Evolutionary conservation across 176 grass and related monocot genomes (phyloP).

Genomic region (Carex cristatella): DNA sequence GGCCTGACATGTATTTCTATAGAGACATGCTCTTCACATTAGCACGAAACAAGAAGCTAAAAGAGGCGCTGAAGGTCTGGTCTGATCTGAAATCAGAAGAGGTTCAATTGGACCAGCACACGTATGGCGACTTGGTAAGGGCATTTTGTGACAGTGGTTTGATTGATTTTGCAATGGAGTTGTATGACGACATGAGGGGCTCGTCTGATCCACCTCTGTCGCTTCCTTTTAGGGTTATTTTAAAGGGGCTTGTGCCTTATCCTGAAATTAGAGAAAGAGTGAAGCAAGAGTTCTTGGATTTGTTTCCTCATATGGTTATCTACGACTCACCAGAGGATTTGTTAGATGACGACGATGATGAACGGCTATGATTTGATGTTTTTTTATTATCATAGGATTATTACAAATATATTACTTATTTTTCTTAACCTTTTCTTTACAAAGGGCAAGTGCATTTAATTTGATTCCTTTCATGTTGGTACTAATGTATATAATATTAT

Average conservation of each 20-base stretch:
- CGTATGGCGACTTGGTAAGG: slow-evolving; percentile 62
- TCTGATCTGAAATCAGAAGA: slow-evolving; percentile 64
- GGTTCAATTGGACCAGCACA: slow-evolving; percentile 73
- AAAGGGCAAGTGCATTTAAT: not conserved
- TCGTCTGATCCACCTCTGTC: slow-evolving; percentile 69
- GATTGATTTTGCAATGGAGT: slow-evolving; percentile 62
- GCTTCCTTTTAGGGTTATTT: slow-evolving; percentile 75
- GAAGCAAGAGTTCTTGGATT: slow-evolving; percentile 74
- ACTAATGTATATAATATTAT: not conserved
- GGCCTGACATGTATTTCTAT: slow-evolving; percentile 87
- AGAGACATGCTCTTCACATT: slow-evolving; percentile 75
- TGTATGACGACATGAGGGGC: slow-evolving; percentile 80
- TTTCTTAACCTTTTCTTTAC: not conserved
- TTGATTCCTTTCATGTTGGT: not conserved
- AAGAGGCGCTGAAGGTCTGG: slow-evolving; percentile 66
- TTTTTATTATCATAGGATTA: not conserved
- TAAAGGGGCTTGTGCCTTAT: slow-evolving; percentile 75
- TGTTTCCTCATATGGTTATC: slow-evolving; percentile 81
- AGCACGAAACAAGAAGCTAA: slow-evolving; percentile 70
- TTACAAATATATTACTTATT: not conserved
- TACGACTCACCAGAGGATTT: slow-evolving; percentile 76
- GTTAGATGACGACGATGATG: slow-evolving; percentile 34
- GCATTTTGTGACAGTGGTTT: slow-evolving; percentile 54
- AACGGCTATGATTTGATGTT: not conserved
- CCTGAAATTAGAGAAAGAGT: slow-evolving; percentile 78